Base-by-base conservation (phyloP, 1,284 basidiomycete genomes). In the Gomphus sp. region DNA sequence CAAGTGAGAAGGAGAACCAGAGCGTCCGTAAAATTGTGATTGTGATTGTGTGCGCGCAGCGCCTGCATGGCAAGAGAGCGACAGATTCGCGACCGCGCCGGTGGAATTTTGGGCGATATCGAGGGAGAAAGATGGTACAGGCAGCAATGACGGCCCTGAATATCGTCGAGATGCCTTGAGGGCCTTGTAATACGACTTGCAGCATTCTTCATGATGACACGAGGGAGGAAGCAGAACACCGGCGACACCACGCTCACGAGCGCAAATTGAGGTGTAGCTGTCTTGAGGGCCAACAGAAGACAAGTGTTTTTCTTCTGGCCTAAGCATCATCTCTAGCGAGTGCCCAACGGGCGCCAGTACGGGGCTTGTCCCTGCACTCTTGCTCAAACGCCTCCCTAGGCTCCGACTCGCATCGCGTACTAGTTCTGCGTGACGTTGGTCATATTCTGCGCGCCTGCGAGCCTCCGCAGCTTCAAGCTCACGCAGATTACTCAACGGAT, bases 391-490 rank as follows among this genome's bases (percentile, higher is more conserved):
- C 12, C 59, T 58, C 18, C 48, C 53, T 53, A 45, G 69, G 25
- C 52, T 48, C 31, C 58, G 43, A 45, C 41, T 53, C 18, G 59
- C 56, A 45, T 51, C 58, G 34, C 90, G 80, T 59, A 93, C 78
- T 3, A 87, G 88, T 62, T 91, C 90, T 50, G 82, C 80, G 65
- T 89, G 90, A 10, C 84, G 80, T 14, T 88, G 80, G 68, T 93
- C 91, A 71, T 89, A 95, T 68, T 93, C 89, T 7, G 90, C 91
- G 43, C 92, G 79, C 28, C 93, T 80, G 49, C 86, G 71, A 1
- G 91, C 89, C 69, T 95, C 92, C 64, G 86, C 80, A 43, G 85
- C 84, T 71, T 95, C 93, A n/a, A 95, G 80, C 63, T 85, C 83
- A 66, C 88, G 87, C 0, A 95, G 80, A 70, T 94, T 90, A 60